Base-by-base conservation (phyloP, 2,329 filamentous ascomycete genomes). In the Neofusicoccum ribis region DNA sequence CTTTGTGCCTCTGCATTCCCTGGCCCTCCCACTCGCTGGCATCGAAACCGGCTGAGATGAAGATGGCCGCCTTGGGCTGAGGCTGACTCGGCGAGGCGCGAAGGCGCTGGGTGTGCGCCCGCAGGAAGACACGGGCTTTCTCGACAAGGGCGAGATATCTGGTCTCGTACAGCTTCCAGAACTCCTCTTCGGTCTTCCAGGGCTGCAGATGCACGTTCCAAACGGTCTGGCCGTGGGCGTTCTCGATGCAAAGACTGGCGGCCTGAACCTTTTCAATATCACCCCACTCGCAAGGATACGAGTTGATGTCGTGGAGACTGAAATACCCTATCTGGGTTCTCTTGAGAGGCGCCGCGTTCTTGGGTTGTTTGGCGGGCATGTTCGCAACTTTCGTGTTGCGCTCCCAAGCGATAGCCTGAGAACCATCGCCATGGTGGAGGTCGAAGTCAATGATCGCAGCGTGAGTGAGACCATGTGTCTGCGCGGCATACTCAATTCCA, bases 301-400 rank as follows among this genome's bases (percentile, higher is more conserved):
- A 98, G 78, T 99, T 98, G 80, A 99, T 97, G 73, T 99, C 95
- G 76, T 99, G 95, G 49, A 99, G 77, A 76, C 93, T 97, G 77
- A 97, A 98, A 75, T 99, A 99, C 9, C 93, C 95, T 71, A 98
- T 95, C 0, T 90, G 89, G 0, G 90, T 89, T 80, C 91, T 95
- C 79, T 94, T 94, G 84, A 90, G 90, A 36, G 84, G 82, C 0
- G 89, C 84, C 0, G 89, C 87, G 72, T 91, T 94, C 76, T 91
- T 93, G 6, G 87, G 77, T 43, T 89, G 81, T 15, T 79, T 82
- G 4, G 82, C 76, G 43, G 87, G 77, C 46, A 89, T 81, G 15
- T 79, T 82, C 3, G 82, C 76, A 46, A 90, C 87, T 67, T 90
- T 89, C 54, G 86, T 83, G 74, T 98, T 99, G 71, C 96, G 91